Percentiles rank a stretch among this genome's conserved stretches.
Evolutionary conservation across 371 early-diverging fungal genomes (phyloP).

Genomic region (Saksenaea vasiformis): DNA sequence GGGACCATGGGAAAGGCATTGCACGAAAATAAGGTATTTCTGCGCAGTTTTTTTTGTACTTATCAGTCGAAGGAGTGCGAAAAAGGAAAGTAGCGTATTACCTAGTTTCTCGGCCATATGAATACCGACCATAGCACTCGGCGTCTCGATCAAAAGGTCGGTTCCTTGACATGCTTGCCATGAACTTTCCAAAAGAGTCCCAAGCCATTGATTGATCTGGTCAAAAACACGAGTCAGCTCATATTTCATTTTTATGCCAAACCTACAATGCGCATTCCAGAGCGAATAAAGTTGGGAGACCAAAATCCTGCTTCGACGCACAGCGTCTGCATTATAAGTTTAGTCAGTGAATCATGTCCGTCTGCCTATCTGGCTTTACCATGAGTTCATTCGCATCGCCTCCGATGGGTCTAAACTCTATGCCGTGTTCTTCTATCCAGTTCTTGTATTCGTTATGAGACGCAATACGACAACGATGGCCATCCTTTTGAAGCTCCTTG

Average conservation of each 20-base stretch:
- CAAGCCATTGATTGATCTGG: constrained; percentile 78
- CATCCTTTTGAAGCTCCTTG: constrained; percentile 72
- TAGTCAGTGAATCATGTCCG: not conserved
- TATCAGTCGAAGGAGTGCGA: too few species aligned
- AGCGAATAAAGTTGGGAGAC: constrained; percentile 69
- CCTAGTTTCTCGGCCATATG: constrained; percentile 79
- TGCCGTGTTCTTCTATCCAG: constrained; percentile 78
- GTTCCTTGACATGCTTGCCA: constrained; percentile 79
- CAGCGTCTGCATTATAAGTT: constrained; percentile 46
- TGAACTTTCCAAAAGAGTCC: constrained; percentile 65
- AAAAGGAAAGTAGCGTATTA: constrained; percentile 10
- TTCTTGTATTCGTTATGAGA: constrained; percentile 76
- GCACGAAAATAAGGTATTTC: constrained; percentile 72
- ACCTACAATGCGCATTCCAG: constrained; percentile 56
- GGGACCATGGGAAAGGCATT: constrained; percentile 82
- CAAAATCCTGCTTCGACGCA: constrained; percentile 83
- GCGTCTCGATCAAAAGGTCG: constrained; percentile 76
- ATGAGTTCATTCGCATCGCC: constrained; percentile 75
- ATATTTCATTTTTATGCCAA: not conserved
- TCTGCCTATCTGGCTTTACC: constrained; percentile 22
- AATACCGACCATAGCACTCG: constrained; percentile 77
- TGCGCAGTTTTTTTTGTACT: too few species aligned
- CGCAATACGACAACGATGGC: constrained; percentile 76
- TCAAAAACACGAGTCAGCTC: not conserved
- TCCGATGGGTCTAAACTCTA: constrained; percentile 73